These are phyloP conservation scores for Neurospora sp. DNA, from an alignment of 495 filamentous ascomycete genomes.

Conservation along the genomic window DNA sequence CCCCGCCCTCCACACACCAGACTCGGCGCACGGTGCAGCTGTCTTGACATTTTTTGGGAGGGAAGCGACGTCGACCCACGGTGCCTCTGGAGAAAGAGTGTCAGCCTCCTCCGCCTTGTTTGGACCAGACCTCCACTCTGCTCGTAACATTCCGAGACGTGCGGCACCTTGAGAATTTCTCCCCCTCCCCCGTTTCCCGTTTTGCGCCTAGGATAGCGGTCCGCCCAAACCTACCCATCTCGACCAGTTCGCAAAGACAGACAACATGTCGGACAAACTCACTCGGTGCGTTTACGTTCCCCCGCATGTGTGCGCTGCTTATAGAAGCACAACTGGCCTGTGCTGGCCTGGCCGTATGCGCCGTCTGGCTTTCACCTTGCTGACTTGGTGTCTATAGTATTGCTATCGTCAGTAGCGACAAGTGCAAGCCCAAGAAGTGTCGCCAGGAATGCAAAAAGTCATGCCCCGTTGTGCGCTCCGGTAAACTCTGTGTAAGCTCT, in stretches of 20 bases:
- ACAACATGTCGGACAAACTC: conserved; percentile 73
- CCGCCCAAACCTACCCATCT: neutral
- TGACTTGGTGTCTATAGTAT: conserved; percentile 48
- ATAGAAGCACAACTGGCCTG: neutral
- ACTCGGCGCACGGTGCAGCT: neutral
- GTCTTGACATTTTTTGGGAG: conserved; percentile 5
- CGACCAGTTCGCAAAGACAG: neutral
- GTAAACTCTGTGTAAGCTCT: conserved; percentile 66
- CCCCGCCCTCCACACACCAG: conserved; percentile 5
- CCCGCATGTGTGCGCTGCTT: neutral
- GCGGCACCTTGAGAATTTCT: neutral
- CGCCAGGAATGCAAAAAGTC: conserved; percentile 98
- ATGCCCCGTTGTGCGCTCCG: conserved; percentile 91
- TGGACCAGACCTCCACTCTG: neutral
- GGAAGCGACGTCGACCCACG: conserved; percentile 3
- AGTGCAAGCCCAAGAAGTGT: conserved; percentile 88
- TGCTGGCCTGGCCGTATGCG: neutral
- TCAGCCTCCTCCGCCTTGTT: neutral
- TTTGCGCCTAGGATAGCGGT: neutral
- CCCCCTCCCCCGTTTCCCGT: neutral
- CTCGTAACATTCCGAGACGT: neutral
- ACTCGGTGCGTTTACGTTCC: conserved; percentile 51
- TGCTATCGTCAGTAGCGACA: conserved; percentile 95
- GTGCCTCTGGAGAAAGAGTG: conserved; percentile 4
- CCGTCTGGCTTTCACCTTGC: neutral